Evolutionary conservation across 805 yeast species (phyloP), one percentile per base, ranked within the genome.

Genomic region (Wickerhamiella parazyma): DNA sequence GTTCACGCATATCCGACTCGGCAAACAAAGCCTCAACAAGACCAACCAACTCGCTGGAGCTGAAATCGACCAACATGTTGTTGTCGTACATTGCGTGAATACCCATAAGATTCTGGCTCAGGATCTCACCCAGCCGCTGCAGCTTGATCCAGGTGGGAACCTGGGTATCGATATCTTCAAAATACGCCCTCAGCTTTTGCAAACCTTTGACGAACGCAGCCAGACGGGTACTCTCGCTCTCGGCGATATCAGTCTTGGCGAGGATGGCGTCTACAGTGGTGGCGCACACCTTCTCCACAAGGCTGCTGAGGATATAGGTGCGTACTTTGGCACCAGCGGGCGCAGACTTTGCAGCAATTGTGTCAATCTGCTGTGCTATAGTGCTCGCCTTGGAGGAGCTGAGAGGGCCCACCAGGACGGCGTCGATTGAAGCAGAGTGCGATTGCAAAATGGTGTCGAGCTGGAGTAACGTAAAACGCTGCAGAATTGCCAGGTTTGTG

Each of bases 111-210:
- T 50, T 60, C 45, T 61, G 51, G 28, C 53, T 52, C 12, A 63
- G 53, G n/a, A 63, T 45, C 41, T 57, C 56, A 11, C 49, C 51
- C 18, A 63, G 50, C 41, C 58, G 56, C 44, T 59, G 58, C 24
- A 64, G 53, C 48, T 64, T 64, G 46, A 59, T 49, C 67, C 67
- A 63, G 14, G 61, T 55, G 5, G 63, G 63, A 9, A 61, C 56
- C 4, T 45, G 20, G 4, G 19, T 42, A 4, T 33, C 38, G 25
- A 53, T 46, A 16, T 53, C 48, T 7, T 19, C 40, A 20, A 54
- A 49, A 31, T 41, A 49, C 16, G 51, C 54, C 2, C 42, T 46
- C 10, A 51, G 37, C 3, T 48, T 39, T 14, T 40, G 39, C 12
- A 54, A 40, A 12, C 42, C 45, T 11, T 45, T 24, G 16, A 54